Conservation (phyloP, 176 grass and related monocot genomes). For the Otatea glauca region DNA sequence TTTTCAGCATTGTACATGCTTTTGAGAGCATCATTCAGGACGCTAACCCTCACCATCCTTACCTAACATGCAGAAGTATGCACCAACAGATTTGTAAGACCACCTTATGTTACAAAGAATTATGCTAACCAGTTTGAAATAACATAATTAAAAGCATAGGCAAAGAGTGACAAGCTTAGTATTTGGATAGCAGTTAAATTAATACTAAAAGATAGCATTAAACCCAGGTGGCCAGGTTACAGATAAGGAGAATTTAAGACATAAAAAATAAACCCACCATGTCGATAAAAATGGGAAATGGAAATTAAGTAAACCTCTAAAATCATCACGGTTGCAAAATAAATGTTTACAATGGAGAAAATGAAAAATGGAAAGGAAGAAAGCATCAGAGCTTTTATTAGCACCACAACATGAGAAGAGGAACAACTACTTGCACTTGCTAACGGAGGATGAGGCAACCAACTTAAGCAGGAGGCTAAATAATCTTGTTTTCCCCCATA, state of each 20-base stretch:
- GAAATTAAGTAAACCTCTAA: neutral
- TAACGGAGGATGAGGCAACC: neutral
- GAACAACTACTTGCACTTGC: neutral
- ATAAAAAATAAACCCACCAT: neutral
- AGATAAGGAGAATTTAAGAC: neutral
- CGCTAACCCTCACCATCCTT: conserved; percentile 55
- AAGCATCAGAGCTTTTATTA: neutral
- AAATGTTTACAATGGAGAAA: neutral
- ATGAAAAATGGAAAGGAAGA: neutral
- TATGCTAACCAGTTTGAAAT: neutral
- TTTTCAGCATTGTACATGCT: conserved; percentile 58
- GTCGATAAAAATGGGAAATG: neutral
- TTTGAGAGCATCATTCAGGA: conserved; percentile 54
- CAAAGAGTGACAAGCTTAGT: neutral
- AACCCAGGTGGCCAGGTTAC: neutral
- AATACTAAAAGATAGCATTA: no score
- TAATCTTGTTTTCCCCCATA: neutral
- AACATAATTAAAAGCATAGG: neutral
- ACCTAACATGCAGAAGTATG: neutral
- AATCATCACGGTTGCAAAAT: neutral
- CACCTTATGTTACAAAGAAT: neutral
- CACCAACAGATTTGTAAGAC: neutral
- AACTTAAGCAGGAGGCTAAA: neutral
- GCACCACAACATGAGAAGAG: neutral
- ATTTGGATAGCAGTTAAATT: neutral